Percentiles rank a stretch among this genome's conserved stretches.
Conservation (phyloP, 495 filamentous ascomycete genomes). For the Pyrenopolyporus hunteri region DNA sequence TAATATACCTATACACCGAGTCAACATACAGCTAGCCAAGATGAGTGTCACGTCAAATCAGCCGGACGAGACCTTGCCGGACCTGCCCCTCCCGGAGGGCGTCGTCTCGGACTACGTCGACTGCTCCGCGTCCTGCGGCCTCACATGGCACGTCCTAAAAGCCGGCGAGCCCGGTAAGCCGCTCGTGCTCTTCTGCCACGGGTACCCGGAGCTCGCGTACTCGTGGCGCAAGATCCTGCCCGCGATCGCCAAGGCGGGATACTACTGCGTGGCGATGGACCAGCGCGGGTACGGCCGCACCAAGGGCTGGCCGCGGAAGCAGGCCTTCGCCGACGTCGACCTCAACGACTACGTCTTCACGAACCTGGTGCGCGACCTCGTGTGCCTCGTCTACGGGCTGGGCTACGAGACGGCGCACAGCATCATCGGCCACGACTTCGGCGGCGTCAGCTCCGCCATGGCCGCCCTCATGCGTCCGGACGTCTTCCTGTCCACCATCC, state of each 20-base stretch:
- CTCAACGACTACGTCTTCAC: constrained; percentile 63
- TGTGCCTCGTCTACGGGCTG: constrained; percentile 64
- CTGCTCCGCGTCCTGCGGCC: constrained; percentile 51
- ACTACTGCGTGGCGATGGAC: constrained; percentile 69
- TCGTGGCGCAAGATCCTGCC: constrained; percentile 71
- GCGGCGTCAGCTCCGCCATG: constrained; percentile 62
- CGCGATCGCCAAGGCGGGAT: constrained; percentile 60
- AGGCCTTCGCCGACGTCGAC: constrained; percentile 58
- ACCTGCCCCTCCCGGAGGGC: constrained; percentile 60
- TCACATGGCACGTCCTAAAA: constrained; percentile 67
- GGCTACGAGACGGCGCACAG: constrained; percentile 64
- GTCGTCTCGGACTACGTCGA: constrained; percentile 58
- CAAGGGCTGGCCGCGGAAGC: constrained; percentile 60
- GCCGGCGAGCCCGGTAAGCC: constrained; percentile 58
- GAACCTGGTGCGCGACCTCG: constrained; percentile 65
- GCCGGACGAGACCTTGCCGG: constrained; percentile 34
- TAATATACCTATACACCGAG: neutral
- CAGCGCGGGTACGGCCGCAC: constrained; percentile 74
- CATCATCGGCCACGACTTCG: constrained; percentile 72
- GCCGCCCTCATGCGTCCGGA: constrained; percentile 69
- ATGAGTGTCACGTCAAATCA: constrained; percentile 9
- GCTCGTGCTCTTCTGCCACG: constrained; percentile 68
- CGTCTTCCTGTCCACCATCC: constrained; percentile 60
- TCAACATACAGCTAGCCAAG: no score
- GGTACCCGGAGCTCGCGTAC: constrained; percentile 71